phyloP scores from a whole-genome alignment of 176 grass and related monocot species.

The Phragmites australis region DNA sequence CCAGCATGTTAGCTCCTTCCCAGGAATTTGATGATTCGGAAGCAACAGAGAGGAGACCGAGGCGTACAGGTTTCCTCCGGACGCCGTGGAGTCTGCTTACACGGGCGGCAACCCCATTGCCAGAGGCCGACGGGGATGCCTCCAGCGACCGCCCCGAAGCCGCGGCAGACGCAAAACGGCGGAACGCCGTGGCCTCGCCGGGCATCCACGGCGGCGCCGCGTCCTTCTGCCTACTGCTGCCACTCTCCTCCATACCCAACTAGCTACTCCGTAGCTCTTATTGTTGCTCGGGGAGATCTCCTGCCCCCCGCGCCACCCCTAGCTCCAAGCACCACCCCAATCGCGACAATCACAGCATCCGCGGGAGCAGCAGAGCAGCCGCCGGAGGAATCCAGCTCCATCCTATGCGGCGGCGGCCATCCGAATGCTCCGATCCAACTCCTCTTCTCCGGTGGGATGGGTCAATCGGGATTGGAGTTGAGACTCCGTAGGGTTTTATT shows the following conservation, averaged over 20 bases:
- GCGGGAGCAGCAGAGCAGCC: constrained; percentile 33
- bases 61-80: constrained; percentile 59
- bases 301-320: background rate
- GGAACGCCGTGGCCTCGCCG: constrained; percentile 50
- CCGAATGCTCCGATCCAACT: constrained; percentile 33
- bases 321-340: constrained; percentile 13
- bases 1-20: background rate
- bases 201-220: constrained; percentile 43
- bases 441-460: constrained; percentile 6
- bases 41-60: constrained; percentile 33
- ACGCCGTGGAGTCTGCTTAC: constrained; percentile 48
- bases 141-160: background rate
- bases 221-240: constrained; percentile 23
- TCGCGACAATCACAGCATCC: constrained; percentile 43
- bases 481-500: constrained; percentile 27
- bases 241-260: constrained; percentile 35
- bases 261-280: constrained; percentile 14
- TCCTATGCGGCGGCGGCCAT: constrained; percentile 50
- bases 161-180: background rate
- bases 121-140: constrained; percentile 27
- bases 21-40: background rate
- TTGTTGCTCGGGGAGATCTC: constrained; percentile 20
- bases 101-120: constrained; percentile 35
- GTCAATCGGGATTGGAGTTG: constrained; percentile 2
- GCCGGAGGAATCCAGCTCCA: constrained; percentile 64